A percentile compares a stretch with the other conserved stretches of the same genome.
phyloP scores from a whole-genome alignment of 805 yeast genomes.

The Cyberlindnera misumaiensis region DNA sequence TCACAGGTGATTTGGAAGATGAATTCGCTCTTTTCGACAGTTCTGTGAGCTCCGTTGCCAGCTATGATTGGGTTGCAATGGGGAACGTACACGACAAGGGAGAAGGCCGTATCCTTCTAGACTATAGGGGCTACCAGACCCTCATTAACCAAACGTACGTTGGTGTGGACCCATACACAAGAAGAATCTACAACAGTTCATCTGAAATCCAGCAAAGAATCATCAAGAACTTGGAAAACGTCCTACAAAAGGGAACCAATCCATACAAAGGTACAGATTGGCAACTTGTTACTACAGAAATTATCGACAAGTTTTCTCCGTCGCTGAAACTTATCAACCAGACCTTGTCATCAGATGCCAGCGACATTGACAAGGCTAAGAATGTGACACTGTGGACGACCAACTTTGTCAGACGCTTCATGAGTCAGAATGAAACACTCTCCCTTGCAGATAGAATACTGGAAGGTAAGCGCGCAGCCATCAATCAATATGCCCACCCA shows the following conservation, averaged over 20 bases:
- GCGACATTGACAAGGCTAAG: conserved; percentile 18
- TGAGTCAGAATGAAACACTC: conserved; percentile 12
- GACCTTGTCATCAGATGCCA: conserved; percentile 14
- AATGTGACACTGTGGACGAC: conserved; percentile 35
- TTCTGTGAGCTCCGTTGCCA: conserved; percentile 23
- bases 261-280: conserved; percentile 44
- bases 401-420: conserved; percentile 41
- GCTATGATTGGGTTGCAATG: conserved; percentile 39
- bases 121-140: conserved; percentile 46
- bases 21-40: conserved; percentile 15
- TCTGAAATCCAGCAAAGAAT: conserved; percentile 29
- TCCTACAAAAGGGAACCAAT: conserved; percentile 27
- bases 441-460: not conserved
- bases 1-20: conserved; percentile 1
- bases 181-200: conserved; percentile 33
- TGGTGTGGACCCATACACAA: conserved; percentile 39
- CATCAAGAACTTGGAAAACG: conserved; percentile 27
- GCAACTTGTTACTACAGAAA: conserved; percentile 43
- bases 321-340: conserved; percentile 35
- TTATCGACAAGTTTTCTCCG: conserved; percentile 50
- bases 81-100: conserved; percentile 42
- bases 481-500: conserved; percentile 43
- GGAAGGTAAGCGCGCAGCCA: conserved; percentile 29
- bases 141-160: conserved; percentile 45
- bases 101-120: conserved; percentile 43